Base-by-base conservation (phyloP, 768 basidiomycete genomes). In the Saitozyma podzolica region DNA sequence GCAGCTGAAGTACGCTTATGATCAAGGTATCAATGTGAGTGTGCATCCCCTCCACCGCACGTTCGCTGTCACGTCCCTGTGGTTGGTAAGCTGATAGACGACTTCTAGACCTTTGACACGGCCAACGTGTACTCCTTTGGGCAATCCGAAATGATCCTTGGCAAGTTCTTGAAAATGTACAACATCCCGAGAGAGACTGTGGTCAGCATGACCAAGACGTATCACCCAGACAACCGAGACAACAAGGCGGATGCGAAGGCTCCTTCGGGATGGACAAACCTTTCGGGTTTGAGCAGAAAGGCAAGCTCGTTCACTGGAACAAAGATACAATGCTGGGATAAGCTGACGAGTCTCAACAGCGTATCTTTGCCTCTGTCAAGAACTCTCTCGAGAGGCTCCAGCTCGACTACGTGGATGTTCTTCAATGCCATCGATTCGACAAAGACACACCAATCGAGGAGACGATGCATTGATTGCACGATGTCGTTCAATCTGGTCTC, bases 131-230 rank as follows among this genome's bases (percentile, higher is more conserved):
- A 74, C 58, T 64, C 37, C 58, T n/a, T 61, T 66, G 54, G 70
- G 17, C 76, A 80, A 6, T 87, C 86, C 0, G 89, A 91, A 72
- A 70, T 84, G 50, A 83, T 89, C 56, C 81, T 89, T n/a, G 89
- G 89, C 10, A 87, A 88, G 66, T 88, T 86, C 2, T 86, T 91
- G 80, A 88, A 87, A 69, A 72, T 85, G 64, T 82, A 85, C 65
- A 75, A 86, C 17, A 81, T 89, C 10, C 88, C 59, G n/a, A 84
- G 89, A 2, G 86, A 88, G 13, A 85, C 87, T 65, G 85, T 90
- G 49, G 89, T 91, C n/a, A 84, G 91, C 14, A 83, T 91, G 82
- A 89, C 90, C 58, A 91, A 91, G 80, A 85, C 85, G 6, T 68
- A 61, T 59, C 41, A 50, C 40, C 45, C n/a, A n/a, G n/a, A n/a